Percentiles rank a stretch among this genome's conserved stretches.
phyloP scores from a whole-genome alignment of 225 moss, liverwort and hornwort genomes.

The Rhytidiadelphus loreus region DNA sequence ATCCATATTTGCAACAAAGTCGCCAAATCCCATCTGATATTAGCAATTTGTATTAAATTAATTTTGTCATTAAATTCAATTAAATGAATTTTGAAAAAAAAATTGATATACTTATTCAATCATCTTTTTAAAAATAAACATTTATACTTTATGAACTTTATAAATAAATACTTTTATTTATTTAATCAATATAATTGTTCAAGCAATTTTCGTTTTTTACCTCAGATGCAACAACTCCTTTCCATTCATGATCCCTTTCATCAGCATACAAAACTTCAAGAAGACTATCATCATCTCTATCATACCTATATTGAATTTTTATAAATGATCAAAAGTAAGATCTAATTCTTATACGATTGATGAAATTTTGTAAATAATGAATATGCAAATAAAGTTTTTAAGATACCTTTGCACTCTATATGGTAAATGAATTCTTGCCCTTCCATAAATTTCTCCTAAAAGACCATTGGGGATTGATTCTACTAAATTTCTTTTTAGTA shows the following conservation, averaged over 20 bases:
- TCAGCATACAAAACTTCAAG: slow-evolving; percentile 53
- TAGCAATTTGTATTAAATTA: neutral
- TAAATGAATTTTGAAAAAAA: too few species aligned
- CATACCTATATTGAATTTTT: slow-evolving; percentile 8
- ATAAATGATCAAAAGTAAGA: neutral
- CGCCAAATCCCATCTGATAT: slow-evolving; percentile 52
- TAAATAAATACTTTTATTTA: neutral
- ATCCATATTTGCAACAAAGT: slow-evolving; percentile 31
- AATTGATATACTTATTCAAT: neutral
- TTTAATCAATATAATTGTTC: neutral
- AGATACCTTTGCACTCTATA: slow-evolving; percentile 13
- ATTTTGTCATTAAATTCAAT: neutral
- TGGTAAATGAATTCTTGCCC: slow-evolving; percentile 37
- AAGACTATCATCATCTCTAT: slow-evolving; percentile 69
- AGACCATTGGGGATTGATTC: slow-evolving; percentile 45
- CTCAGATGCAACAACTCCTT: slow-evolving; percentile 37
- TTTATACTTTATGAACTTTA: neutral
- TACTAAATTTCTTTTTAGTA: slow-evolving; percentile 26
- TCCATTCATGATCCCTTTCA: slow-evolving; percentile 40
- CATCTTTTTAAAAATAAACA: neutral
- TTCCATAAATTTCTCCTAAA: slow-evolving; percentile 52
- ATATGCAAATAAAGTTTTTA: too few species aligned
- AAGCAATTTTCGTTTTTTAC: neutral
- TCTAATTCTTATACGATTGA: neutral
- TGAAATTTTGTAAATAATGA: neutral